Evolutionary conservation across 2,329 filamentous ascomycete genomes (phyloP), one percentile per base, ranked within the genome.

Genomic region (Chaetoscypha palmicola): DNA sequence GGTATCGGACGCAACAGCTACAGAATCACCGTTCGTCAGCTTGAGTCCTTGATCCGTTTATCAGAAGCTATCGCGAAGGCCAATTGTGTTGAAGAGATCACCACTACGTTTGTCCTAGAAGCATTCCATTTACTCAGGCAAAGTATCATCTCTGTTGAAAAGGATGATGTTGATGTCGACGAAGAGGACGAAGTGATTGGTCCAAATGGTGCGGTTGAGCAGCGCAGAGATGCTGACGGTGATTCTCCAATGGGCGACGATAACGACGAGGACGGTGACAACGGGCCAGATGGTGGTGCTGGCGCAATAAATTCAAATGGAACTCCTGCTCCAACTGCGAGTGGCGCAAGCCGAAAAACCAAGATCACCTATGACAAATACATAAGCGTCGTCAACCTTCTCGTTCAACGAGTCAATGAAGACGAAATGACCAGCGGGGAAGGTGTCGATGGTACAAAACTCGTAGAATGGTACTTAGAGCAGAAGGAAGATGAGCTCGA

Each of bases 31-130:
- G 92, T 98, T 38, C 80, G 92, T 61, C 92, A 98, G 65, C 74
- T 98, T 2, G 92, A 98, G 67, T 91, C 84, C 61, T 81, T 98
- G 75, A 97, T 98, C 54, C 88, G 92, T 52, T 71, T 98, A 44
- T 91, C 85, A 43, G 92, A 98, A 66, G 92, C 92, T n/a, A 96
- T 98, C 54, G 92, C 92, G 46, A 97, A 97, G 67, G 88, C 89
- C 46, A 97, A 95, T 62, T 98, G 92, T 62, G 88, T 95, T 11
- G 86, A 91, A 57, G 89, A 96, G 51, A 85, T 98, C 49, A 81
- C 81, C 0, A 75, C 85, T 1, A 77, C 78, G 0, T 94, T 97
- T 66, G 92, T 98, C 12, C 76, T 84, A 31, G 92, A 98, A 66
- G 92, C 91, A 0, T 97, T 84, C 65, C 88, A 92, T 56, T 76